These are phyloP conservation scores for Haplosporangium gracile DNA, from an alignment of 192 early-diverging fungal species.

Conservation along the genomic window DNA sequence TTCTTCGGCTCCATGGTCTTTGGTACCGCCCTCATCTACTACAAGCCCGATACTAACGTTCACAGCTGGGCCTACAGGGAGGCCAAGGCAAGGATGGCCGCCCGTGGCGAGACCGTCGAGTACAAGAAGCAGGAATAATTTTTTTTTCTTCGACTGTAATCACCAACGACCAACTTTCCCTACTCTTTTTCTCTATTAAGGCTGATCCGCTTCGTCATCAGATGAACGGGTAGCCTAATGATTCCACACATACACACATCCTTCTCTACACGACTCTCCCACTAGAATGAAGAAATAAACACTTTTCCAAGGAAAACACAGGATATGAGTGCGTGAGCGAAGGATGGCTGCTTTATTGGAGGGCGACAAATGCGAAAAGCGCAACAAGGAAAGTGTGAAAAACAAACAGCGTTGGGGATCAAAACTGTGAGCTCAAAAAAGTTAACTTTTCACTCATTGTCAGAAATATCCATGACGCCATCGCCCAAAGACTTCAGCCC, in stretches of 20 bases:
- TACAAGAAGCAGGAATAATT: slow-evolving; percentile 68
- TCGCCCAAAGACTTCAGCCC: slow-evolving; percentile 7
- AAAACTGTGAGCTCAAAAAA: background rate
- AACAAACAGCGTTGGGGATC: background rate
- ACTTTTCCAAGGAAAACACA: background rate
- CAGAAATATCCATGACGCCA: slow-evolving; percentile 29
- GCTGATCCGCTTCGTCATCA: background rate
- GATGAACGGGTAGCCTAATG: background rate
- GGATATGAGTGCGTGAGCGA: background rate
- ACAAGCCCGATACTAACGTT: slow-evolving; percentile 85
- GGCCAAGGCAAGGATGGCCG: slow-evolving; percentile 80
- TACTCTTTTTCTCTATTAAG: background rate
- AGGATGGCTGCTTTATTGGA: background rate
- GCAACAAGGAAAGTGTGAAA: background rate
- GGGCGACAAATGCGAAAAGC: background rate
- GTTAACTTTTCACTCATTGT: background rate
- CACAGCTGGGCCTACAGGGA: slow-evolving; percentile 81
- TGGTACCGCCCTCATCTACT: slow-evolving; percentile 67
- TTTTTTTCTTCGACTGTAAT: background rate
- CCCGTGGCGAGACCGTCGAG: slow-evolving; percentile 72
- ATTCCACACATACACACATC: slow-evolving; percentile 9
- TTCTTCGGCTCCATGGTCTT: slow-evolving; percentile 71
- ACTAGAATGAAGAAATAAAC: slow-evolving; percentile 5
- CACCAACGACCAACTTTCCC: background rate
- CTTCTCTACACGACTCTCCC: background rate